Conservation (phyloP, 257 asterid genomes). For the Jaltomata sinuosa region DNA sequence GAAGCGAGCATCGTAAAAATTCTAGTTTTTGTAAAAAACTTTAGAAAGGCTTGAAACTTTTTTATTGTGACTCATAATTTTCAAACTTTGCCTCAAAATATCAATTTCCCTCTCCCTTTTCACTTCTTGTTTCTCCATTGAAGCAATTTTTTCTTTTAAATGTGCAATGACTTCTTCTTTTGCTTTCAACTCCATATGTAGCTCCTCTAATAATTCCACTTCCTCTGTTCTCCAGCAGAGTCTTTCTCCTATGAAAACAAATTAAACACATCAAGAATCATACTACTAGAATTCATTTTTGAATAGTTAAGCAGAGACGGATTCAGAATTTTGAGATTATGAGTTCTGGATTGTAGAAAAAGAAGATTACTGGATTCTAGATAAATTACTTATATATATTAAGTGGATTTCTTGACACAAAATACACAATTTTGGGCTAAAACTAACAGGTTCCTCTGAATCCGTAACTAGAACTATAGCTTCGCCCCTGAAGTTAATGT, state of each 20-base stretch:
- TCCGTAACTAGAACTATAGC: neutral
- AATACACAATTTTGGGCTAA: neutral
- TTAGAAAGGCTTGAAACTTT: constrained; percentile 5
- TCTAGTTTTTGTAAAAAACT: neutral
- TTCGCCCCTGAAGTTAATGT: accelerated
- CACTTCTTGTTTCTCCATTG: constrained; percentile 48
- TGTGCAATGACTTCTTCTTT: constrained; percentile 46
- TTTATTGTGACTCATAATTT: constrained; percentile 54
- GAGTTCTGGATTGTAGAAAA: neutral
- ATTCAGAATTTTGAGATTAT: neutral
- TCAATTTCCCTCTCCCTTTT: constrained; percentile 68
- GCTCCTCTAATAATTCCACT: constrained; percentile 29
- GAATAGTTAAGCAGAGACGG: accelerated
- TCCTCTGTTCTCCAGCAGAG: constrained; percentile 37
- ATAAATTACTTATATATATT: neutral
- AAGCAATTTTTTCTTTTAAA: constrained; percentile 36
- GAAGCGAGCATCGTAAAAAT: neutral
- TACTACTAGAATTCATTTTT: neutral
- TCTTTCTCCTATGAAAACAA: constrained; percentile 32
- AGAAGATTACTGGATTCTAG: neutral
- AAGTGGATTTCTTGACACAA: neutral
- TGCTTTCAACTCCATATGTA: constrained; percentile 8
- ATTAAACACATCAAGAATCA: neutral
- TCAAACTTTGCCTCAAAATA: constrained; percentile 66
- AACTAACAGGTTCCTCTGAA: neutral